A percentile compares a stretch with the other conserved stretches of the same genome.
phyloP scores from a whole-genome alignment of 176 grass and related monocot species.

The Bothriochloa decipiens region DNA sequence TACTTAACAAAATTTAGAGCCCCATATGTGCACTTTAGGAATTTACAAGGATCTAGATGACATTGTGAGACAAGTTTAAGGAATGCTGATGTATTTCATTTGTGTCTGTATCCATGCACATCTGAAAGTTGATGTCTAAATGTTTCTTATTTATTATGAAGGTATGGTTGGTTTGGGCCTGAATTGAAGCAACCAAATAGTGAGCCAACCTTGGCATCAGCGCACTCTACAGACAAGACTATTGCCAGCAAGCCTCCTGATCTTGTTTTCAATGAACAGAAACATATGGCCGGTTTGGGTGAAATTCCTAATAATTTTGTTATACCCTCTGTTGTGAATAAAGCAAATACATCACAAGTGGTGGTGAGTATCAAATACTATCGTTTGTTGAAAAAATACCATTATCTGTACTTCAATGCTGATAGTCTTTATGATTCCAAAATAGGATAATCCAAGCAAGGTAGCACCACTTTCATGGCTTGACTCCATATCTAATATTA shows the following conservation, averaged over 20 bases:
- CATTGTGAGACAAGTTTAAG: background rate
- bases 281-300: constrained; percentile 29
- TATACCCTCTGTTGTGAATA: constrained; percentile 31
- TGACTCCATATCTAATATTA: constrained; percentile 82
- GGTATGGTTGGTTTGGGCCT: constrained; percentile 84
- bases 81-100: background rate
- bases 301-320: constrained; percentile 49
- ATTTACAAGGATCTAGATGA: background rate
- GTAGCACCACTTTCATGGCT: constrained; percentile 64
- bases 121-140: background rate
- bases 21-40: background rate
- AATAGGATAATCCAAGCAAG: constrained; percentile 67
- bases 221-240: constrained; percentile 41
- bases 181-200: constrained; percentile 42
- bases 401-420: constrained; percentile 29
- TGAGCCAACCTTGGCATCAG: constrained; percentile 27
- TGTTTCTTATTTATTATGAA: constrained; percentile 40
- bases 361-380: constrained; percentile 44
- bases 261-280: constrained; percentile 44
- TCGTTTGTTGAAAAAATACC: constrained; percentile 22
- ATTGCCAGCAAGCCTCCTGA: constrained; percentile 27
- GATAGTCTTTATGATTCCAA: constrained; percentile 31
- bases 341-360: constrained; percentile 28
- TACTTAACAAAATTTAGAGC: background rate
- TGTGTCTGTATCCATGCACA: background rate